Conservation (phyloP, 306 rosid species). For the Acacia acuminata region DNA sequence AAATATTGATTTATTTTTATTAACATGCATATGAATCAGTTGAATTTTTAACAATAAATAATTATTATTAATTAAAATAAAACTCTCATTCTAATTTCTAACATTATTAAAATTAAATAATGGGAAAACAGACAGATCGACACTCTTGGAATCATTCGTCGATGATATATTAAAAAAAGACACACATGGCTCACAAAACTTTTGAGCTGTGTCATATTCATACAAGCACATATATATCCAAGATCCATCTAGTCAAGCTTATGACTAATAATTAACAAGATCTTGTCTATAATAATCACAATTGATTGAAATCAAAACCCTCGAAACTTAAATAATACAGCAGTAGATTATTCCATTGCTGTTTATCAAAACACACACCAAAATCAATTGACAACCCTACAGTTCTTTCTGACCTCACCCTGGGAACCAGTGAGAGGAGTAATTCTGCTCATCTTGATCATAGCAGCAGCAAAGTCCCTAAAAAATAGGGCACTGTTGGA, state of each 20-base stretch:
- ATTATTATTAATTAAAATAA: no score
- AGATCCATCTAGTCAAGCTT: not conserved
- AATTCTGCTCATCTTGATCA: conserved; percentile 66
- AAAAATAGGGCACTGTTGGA: conserved; percentile 30
- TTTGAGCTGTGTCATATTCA: not conserved
- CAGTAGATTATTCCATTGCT: not conserved
- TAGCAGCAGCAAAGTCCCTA: conserved; percentile 66
- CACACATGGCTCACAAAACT: not conserved
- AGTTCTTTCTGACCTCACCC: conserved; percentile 70
- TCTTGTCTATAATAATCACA: not conserved
- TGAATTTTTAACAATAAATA: no score
- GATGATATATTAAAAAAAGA: not conserved
- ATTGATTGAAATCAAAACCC: not conserved
- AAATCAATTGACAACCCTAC: conserved; percentile 58
- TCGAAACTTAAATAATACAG: not conserved
- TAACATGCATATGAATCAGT: no score
- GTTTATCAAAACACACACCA: not conserved
- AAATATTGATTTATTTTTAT: no score
- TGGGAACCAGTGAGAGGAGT: conserved; percentile 62
- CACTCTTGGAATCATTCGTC: not conserved
- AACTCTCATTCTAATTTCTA: not conserved
- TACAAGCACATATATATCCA: not conserved
- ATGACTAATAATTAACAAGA: not conserved
- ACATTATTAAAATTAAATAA: no score
- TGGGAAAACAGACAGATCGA: not conserved